Evolutionary conservation across 306 rosid species (phyloP), one percentile per base, ranked within the genome.

Genomic region (Medicago lupulina): DNA sequence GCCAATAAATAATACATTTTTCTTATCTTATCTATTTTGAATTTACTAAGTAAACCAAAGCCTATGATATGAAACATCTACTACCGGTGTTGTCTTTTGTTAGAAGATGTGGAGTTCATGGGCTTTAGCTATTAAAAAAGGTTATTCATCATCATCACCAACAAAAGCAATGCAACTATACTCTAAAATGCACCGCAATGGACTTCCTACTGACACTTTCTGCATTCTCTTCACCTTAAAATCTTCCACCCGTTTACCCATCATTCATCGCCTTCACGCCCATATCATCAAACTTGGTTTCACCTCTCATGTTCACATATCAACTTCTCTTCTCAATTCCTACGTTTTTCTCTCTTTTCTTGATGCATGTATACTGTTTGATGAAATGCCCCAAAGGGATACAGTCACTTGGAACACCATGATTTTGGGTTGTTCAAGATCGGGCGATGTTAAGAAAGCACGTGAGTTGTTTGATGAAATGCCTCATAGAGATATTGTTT

Each of bases 281-380:
- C 90, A 89, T 4, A 80, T 91, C 49, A 11, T 79, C 43, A 91
- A 89, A 84, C 78, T 86, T 21, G 97, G 97, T 7, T 86, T 86
- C 69, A n/a, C 36, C 9, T 66, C 82, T 3, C 83, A 89, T 28
- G 38, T 87, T 19, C 90, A 81, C 12, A 84, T 87, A 0, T 84
- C 91, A 15, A 81, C 81, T 2, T 83, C 87, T 16, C 88, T 91
- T 2, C 76, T 88, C 0, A 17, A 74, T 1, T 80, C 83, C 0
- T 89, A 88, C 6, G 76, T 66, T 13, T 6, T 46, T 0, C 50
- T 31, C 16, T 89, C 89, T 34, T 64, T 85, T 10, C 8, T 12
- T 3, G 76, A 82, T 64, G 97, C 92, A 1, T 17, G 88, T 25
- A 3, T 8, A 9, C 6, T 91, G 88, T 87, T 91, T 67, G 91